Evolutionary conservation across 768 basidiomycete species (phyloP).

Genomic region (Thelephora ganbajun): DNA sequence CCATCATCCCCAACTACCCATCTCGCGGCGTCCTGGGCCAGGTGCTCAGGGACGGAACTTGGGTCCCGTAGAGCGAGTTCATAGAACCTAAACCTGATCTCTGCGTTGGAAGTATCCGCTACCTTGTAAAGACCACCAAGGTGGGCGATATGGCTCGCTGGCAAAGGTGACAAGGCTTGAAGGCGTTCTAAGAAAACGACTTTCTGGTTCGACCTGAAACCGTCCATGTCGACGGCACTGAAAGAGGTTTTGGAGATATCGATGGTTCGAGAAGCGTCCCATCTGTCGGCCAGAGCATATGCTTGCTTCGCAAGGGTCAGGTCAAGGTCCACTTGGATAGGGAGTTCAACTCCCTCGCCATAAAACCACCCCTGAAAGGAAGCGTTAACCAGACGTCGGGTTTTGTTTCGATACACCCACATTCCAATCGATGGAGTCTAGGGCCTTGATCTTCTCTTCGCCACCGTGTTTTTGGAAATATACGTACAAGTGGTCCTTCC

Average conservation of each 20-base stretch:
- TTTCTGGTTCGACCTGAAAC: constrained; percentile 71
- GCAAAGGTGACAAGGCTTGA: constrained; percentile 46
- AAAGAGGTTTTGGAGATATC: constrained; percentile 40
- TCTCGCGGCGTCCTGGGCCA: constrained; percentile 37
- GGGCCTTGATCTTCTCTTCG: constrained; percentile 43
- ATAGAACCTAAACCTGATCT: constrained; percentile 71
- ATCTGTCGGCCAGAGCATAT: constrained; percentile 56
- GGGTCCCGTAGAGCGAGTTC: constrained; percentile 46
- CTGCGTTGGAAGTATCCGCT: constrained; percentile 52
- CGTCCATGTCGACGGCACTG: constrained; percentile 39
- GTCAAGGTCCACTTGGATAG: constrained; percentile 67
- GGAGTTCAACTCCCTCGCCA: constrained; percentile 63
- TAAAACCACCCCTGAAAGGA: constrained; percentile 57
- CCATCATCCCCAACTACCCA: constrained; percentile 58
- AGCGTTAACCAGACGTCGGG: not conserved
- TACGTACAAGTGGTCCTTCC: constrained; percentile 66
- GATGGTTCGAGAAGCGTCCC: constrained; percentile 49
- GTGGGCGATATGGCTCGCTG: constrained; percentile 39
- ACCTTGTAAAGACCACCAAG: constrained; percentile 41
- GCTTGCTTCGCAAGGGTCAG: constrained; percentile 53
- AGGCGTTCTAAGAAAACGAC: constrained; percentile 80
- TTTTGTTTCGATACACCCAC: constrained; percentile 19
- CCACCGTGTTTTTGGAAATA: constrained; percentile 52
- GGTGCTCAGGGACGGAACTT: constrained; percentile 31
- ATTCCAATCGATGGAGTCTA: constrained; percentile 69